Percentiles rank a stretch among this genome's conserved stretches.
Conservation (phyloP, 176 grass and related monocot species). For the Bromus sterilis region DNA sequence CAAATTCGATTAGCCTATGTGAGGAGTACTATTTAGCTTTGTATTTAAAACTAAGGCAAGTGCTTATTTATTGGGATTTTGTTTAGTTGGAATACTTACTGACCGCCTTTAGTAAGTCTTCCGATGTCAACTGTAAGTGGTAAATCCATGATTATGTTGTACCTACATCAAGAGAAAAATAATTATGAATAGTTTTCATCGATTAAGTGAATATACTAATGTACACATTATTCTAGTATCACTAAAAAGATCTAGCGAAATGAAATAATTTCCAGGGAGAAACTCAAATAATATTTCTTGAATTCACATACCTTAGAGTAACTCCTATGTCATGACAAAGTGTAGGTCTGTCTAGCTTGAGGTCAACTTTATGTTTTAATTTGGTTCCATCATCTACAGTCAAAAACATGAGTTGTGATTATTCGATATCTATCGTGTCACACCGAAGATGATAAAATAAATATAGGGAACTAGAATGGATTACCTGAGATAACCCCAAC, state of each 20-base stretch:
- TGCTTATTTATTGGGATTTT: neutral
- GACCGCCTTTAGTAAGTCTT: constrained; percentile 16
- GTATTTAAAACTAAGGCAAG: neutral
- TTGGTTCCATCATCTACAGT: constrained; percentile 35
- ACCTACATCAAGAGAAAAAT: constrained; percentile 11
- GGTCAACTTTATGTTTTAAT: constrained; percentile 36
- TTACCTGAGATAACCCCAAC: constrained; percentile 46
- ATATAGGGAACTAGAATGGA: neutral
- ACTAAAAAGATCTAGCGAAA: no score
- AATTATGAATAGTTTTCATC: neutral
- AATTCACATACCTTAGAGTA: constrained; percentile 9
- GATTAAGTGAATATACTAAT: neutral
- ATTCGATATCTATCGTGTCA: neutral
- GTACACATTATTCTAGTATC: neutral
- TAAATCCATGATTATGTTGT: constrained; percentile 44
- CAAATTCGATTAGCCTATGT: constrained; percentile 40
- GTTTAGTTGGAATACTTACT: constrained; percentile 28
- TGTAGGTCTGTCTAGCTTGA: constrained; percentile 32
- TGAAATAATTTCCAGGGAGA: neutral
- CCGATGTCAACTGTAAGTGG: constrained; percentile 37
- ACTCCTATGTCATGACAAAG: constrained; percentile 59
- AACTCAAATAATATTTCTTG: neutral
- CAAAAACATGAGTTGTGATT: neutral
- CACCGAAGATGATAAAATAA: neutral
- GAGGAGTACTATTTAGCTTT: neutral